Evolutionary conservation across 176 grass and related monocot genomes (phyloP).

Genomic region (Pontederia paniculata): DNA sequence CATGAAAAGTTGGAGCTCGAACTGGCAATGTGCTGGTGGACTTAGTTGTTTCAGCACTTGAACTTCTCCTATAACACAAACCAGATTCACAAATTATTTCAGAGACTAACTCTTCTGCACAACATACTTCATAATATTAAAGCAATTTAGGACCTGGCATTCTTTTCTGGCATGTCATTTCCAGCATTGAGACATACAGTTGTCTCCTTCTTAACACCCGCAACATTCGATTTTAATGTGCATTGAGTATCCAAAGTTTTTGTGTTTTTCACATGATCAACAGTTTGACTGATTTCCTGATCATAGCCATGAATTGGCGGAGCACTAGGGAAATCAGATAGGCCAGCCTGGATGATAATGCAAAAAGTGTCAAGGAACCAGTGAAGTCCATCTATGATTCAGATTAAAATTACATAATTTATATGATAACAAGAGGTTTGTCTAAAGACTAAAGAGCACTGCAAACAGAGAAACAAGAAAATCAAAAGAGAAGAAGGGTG

Average conservation of each 20-base stretch:
- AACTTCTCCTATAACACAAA: conserved; percentile 21
- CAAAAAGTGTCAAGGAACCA: not conserved
- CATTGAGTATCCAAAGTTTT: conserved; percentile 18
- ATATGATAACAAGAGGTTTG: no score
- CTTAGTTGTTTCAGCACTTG: conserved; percentile 27
- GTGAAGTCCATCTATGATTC: not conserved
- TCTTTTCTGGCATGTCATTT: conserved; percentile 33
- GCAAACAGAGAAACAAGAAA: no score
- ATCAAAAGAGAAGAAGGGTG: no score
- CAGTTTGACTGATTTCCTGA: conserved; percentile 34
- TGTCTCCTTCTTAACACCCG: conserved; percentile 26
- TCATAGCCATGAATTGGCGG: conserved; percentile 79
- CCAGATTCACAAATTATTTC: conserved; percentile 17
- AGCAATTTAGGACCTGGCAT: conserved; percentile 44
- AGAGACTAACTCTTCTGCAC: not conserved
- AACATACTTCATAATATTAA: conserved; percentile 1
- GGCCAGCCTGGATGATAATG: conserved; percentile 34
- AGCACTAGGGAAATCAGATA: conserved; percentile 74
- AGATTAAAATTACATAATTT: no score
- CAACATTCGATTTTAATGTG: conserved; percentile 20
- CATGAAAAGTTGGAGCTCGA: conserved; percentile 83
- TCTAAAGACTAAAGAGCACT: no score
- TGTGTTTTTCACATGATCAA: conserved; percentile 15
- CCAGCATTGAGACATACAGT: conserved; percentile 18
- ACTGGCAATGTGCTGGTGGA: conserved; percentile 65